Base-by-base conservation (phyloP, 2,329 filamentous ascomycete species). In the Cytospora chrysosperma region DNA sequence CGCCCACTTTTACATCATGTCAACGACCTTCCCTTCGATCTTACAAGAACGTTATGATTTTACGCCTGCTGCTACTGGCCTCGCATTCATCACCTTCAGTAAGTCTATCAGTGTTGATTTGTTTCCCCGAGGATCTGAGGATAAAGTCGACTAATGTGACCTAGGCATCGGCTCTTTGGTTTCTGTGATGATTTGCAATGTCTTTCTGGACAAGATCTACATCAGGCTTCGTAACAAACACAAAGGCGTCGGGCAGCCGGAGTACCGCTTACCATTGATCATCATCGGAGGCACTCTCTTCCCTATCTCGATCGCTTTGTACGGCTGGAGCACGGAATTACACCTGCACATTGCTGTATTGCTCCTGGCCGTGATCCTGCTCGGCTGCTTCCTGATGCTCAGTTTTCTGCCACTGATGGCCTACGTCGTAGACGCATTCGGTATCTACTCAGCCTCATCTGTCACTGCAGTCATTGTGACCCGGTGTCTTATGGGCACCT, bases 371-470 rank as follows among this genome's bases (percentile, higher is more conserved):
- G 76, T 83, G 0, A 76, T 70, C 3, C n/a, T 81, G 1, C 71
- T 84, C 7, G 84, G 84, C 13, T 70, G 75, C 24, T 74, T 77
- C 5, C 70, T 83, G 2, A 73, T 82, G 56, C 70, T 86, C 2
- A 75, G 75, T 4, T 74, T 80, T 54, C 70, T 87, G 24, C 83
- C 84, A 0, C 62, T 86, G 2, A 80, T 79, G 62, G 78, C 83
- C 0, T 87, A 86, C 66, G 77, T 86, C 0, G 83, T 86, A 2
- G 84, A 87, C 64, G 82, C 83, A 0, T 84, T 81, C 63, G 82
- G 83, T 0, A 64, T 82, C 7, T 86, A 83, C 68, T 80, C 83
- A 1, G 84, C 84, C 0, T 85, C 82, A 13, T 83, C 83, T 1
- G 78, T 86, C 75, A 86, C 84, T 0, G 82, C 81, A 0, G 69